These are phyloP conservation scores for Miscanthus sacchariflorus DNA, from an alignment of 202 grass and related monocot species.

Conservation along the genomic window DNA sequence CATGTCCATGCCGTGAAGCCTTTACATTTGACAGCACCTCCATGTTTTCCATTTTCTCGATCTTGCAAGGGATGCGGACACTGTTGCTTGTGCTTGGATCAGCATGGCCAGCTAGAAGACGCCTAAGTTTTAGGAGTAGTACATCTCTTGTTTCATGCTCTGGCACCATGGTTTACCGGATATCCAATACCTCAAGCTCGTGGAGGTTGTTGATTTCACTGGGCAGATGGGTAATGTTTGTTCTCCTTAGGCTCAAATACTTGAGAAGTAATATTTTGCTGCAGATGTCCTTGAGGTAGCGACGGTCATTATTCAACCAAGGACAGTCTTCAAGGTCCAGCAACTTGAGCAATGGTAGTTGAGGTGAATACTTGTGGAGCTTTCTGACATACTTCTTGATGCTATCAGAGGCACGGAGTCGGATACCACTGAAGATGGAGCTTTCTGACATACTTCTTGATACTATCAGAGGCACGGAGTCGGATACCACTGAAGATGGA, in stretches of 20 bases:
- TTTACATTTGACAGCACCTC: constrained; percentile 20
- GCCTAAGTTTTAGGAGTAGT: not conserved
- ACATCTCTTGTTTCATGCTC: not conserved
- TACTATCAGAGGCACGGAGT: not conserved
- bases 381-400: not conserved
- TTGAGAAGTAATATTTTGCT: not conserved
- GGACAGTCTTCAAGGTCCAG: not conserved
- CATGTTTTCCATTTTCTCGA: constrained; percentile 6
- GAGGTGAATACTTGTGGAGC: not conserved
- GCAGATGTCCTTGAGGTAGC: not conserved
- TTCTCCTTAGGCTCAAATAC: constrained; percentile 17
- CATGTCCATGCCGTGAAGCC: not conserved
- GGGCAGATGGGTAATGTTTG: not conserved
- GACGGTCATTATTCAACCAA: not conserved
- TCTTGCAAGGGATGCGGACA: not conserved
- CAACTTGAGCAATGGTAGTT: not conserved
- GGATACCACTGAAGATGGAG: too few species aligned
- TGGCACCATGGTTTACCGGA: not conserved
- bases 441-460: not conserved
- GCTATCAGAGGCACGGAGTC: too few species aligned
- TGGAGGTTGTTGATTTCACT: constrained; percentile 32
- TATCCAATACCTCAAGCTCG: constrained; percentile 38
- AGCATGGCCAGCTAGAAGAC: not conserved
- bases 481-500: constrained; percentile 17
- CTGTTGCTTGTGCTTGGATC: not conserved